phyloP scores from a whole-genome alignment of 805 yeast species.

The Saccharomycopsis javanensis region DNA sequence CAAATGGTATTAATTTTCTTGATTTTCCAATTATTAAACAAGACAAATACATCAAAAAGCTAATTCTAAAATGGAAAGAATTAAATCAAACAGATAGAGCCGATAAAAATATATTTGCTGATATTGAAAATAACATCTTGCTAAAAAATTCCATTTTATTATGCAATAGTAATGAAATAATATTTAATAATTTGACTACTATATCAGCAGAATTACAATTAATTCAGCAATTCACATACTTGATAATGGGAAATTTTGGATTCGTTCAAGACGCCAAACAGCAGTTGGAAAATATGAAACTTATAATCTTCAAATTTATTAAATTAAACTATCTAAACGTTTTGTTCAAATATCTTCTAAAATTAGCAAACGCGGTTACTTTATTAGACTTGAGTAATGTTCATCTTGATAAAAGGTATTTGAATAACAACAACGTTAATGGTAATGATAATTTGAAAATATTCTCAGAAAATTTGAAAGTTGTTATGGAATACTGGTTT shows the following conservation, averaged over 20 bases:
- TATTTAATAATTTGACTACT: slow-evolving; percentile 8
- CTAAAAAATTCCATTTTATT: slow-evolving; percentile 11
- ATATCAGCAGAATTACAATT: slow-evolving; percentile 10
- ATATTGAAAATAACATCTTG: slow-evolving; percentile 1
- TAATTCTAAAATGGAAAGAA: slow-evolving; percentile 6
- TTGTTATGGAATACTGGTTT: slow-evolving; percentile 15
- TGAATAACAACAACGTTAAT: neutral
- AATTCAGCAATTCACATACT: slow-evolving; percentile 12
- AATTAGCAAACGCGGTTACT: slow-evolving; percentile 7
- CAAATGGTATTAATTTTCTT: slow-evolving; percentile 1
- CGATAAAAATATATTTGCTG: slow-evolving; percentile 6
- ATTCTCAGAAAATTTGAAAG: slow-evolving; percentile 7
- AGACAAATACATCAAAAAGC: slow-evolving; percentile 4
- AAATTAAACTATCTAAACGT: slow-evolving; percentile 8
- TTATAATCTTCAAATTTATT: slow-evolving; percentile 1
- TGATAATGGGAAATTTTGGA: slow-evolving; percentile 16
- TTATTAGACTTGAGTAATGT: slow-evolving; percentile 8
- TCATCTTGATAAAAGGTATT: neutral
- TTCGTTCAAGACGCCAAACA: neutral
- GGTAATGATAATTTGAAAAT: slow-evolving; percentile 2
- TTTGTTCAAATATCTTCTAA: slow-evolving; percentile 8
- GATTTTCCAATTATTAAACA: slow-evolving; percentile 8
- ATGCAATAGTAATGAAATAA: slow-evolving; percentile 14
- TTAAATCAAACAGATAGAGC: neutral
- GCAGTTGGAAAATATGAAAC: slow-evolving; percentile 7